Conservation (phyloP, 805 yeast genomes). For the Wickerhamomyces xylosicus region DNA sequence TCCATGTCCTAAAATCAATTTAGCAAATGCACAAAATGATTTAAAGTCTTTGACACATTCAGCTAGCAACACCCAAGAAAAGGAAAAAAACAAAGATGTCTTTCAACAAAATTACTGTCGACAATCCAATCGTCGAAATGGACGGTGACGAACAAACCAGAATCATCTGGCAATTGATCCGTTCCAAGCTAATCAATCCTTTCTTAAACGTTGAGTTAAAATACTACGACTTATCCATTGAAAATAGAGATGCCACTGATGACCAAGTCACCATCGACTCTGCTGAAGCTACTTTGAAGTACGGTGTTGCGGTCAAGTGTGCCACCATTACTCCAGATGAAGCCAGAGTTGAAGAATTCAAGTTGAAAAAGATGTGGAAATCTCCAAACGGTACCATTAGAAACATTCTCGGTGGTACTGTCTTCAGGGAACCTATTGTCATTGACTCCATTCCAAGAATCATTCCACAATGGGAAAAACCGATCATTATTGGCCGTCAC, state of each 20-base stretch:
- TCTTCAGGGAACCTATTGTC: conserved; percentile 93
- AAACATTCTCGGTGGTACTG: conserved; percentile 92
- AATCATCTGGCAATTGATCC: conserved; percentile 88
- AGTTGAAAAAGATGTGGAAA: conserved; percentile 91
- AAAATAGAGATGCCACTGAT: conserved; percentile 76
- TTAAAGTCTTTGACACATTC: too few relatives aligned
- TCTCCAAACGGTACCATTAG: conserved; percentile 97
- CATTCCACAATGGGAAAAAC: conserved; percentile 88
- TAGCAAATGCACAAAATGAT: too few relatives aligned
- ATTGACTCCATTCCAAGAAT: conserved; percentile 82
- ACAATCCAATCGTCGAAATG: conserved; percentile 89
- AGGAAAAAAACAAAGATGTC: too few relatives aligned
- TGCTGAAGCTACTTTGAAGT: conserved; percentile 79
- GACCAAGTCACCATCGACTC: conserved; percentile 86
- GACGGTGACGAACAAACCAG: conserved; percentile 98
- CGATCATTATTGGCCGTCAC: conserved; percentile 95
- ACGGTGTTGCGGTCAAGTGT: conserved; percentile 92
- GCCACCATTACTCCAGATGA: conserved; percentile 99
- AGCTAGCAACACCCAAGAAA: too few relatives aligned
- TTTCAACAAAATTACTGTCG: conserved; percentile 55
- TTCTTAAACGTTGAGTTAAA: conserved; percentile 80
- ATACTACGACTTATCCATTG: conserved; percentile 85
- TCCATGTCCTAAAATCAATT: too few relatives aligned
- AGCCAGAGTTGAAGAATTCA: conserved; percentile 85
- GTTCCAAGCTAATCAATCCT: conserved; percentile 77